Base-by-base conservation (phyloP, 2,329 filamentous ascomycete species). In the Colletotrichum brevisporum region DNA sequence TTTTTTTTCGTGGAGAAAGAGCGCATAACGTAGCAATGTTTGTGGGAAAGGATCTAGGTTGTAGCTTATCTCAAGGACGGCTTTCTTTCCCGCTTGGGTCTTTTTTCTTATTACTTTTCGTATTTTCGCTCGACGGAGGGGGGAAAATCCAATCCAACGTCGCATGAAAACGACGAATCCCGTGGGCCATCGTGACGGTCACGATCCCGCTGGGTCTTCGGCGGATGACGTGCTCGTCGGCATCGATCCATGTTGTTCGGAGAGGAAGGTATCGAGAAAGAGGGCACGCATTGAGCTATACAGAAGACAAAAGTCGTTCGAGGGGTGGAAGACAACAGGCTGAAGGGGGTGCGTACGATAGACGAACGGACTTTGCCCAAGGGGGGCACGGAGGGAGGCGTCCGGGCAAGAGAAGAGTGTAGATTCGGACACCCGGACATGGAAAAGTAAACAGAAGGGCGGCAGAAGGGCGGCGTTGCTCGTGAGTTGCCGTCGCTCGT, bases 21-120 rank as follows among this genome's bases (percentile, higher is more conserved):
- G 41, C 5, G 15, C n/a, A 10, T 18, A 18, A 36, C 1, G 45
- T 18, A 6, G 45, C 6, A 21, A 18, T 16, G 18, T 16, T 21
- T 18, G 18, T 8, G 18, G 2, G 54, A 39, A 57, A 18, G 54
- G 53, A 56, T 56, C 31, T 43, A 56, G 53, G 54, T 45, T 45
- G 21, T 5, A 18, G 56, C 21, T 9, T 10, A 36, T 36, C 31
- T 36, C 9, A 4, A 15, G 39, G 21, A n/a, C 21, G 21, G 8
- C 31, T 36, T 10, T 10, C 3, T 51, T 24, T 12, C 16, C 13
- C 50, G 13, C 27, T 2, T 3, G 9, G 2, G 10, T 36, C 1
- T 10, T 36, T 36, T 36, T 36, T 10, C 31, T 8, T 10, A 10
- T 36, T 36, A 36, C 4, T 36, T 36, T 36, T 36, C 31, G 31